These are phyloP conservation scores for Rutstroemia sp. DNA, from an alignment of 2,329 filamentous ascomycete genomes.

Conservation along the genomic window DNA sequence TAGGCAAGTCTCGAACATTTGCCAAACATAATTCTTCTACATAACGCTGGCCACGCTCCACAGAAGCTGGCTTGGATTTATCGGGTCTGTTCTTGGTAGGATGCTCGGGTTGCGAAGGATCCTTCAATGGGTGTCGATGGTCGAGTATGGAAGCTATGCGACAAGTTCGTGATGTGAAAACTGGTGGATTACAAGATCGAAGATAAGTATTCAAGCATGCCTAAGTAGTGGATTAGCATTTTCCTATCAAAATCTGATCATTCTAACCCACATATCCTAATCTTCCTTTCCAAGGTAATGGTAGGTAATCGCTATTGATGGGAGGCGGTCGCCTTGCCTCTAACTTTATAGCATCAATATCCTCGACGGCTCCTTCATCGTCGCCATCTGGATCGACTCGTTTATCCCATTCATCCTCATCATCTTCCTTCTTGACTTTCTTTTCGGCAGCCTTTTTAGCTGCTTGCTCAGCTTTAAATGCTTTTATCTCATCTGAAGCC, in stretches of 20 bases:
- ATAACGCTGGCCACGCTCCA: slow-evolving; percentile 60
- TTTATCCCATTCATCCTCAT: slow-evolving; percentile 23
- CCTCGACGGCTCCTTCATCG: slow-evolving; percentile 21
- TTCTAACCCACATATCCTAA: slow-evolving; percentile 67
- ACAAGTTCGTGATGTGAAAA: slow-evolving; percentile 88
- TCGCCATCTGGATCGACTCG: slow-evolving; percentile 26
- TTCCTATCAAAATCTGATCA: not conserved
- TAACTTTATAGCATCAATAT: slow-evolving; percentile 24
- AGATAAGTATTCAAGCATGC: slow-evolving; percentile 92
- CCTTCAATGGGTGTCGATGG: slow-evolving; percentile 71
- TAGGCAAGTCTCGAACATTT: slow-evolving; percentile 75
- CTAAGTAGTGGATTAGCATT: slow-evolving; percentile 32
- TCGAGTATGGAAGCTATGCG: slow-evolving; percentile 86
- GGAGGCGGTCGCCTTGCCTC: slow-evolving; percentile 49
- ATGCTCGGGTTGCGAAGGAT: slow-evolving; percentile 72
- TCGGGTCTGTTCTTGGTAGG: slow-evolving; percentile 81
- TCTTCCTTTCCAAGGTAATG: slow-evolving; percentile 83
- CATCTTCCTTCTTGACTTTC: slow-evolving; percentile 23
- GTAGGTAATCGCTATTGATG: slow-evolving; percentile 75
- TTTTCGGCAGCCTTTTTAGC: slow-evolving; percentile 22
- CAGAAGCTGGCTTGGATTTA: slow-evolving; percentile 58
- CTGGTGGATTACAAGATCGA: slow-evolving; percentile 68
- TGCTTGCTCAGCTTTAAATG: slow-evolving; percentile 26
- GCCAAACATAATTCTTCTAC: slow-evolving; percentile 71
- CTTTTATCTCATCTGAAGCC: slow-evolving; percentile 28